phyloP scores from a whole-genome alignment of 2,329 filamentous ascomycete genomes.

The Byssoonygena ceratinophila region DNA sequence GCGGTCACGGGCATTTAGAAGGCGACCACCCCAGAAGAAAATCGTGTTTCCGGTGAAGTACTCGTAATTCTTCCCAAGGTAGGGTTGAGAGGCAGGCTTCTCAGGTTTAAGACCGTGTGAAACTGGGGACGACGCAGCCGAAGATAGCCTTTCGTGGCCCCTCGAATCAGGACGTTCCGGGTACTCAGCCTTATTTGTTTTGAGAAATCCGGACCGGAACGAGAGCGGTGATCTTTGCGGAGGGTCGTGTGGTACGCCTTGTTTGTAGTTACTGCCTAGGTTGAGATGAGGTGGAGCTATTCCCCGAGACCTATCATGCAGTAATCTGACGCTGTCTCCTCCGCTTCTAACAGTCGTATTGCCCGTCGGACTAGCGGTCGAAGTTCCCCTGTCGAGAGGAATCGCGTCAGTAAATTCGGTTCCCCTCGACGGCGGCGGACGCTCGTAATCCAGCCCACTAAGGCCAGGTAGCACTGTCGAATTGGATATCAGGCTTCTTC shows the following conservation, averaged over 20 bases:
- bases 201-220: constrained; percentile 64
- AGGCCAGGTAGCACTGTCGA: constrained; percentile 35
- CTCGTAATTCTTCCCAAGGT: constrained; percentile 66
- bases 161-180: constrained; percentile 47
- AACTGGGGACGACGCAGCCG: constrained; percentile 63
- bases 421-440: constrained; percentile 60
- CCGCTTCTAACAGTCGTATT: constrained; percentile 52
- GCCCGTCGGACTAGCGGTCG: constrained; percentile 61
- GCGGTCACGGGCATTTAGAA: constrained; percentile 77
- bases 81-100: constrained; percentile 26
- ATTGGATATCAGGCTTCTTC: constrained; percentile 51
- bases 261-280: constrained; percentile 50
- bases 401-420: constrained; percentile 72
- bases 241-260: constrained; percentile 44
- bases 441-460: constrained; percentile 33
- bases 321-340: constrained; percentile 66
- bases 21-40: constrained; percentile 74
- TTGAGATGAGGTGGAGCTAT: constrained; percentile 41
- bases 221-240: constrained; percentile 63
- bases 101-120: constrained; percentile 42
- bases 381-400: constrained; percentile 57
- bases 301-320: constrained; percentile 47
- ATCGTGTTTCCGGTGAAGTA: constrained; percentile 90
- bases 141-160: constrained; percentile 68
- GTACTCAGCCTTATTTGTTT: constrained; percentile 43